Base-by-base conservation (phyloP, 805 yeast genomes). In the Hanseniaspora lindneri region DNA sequence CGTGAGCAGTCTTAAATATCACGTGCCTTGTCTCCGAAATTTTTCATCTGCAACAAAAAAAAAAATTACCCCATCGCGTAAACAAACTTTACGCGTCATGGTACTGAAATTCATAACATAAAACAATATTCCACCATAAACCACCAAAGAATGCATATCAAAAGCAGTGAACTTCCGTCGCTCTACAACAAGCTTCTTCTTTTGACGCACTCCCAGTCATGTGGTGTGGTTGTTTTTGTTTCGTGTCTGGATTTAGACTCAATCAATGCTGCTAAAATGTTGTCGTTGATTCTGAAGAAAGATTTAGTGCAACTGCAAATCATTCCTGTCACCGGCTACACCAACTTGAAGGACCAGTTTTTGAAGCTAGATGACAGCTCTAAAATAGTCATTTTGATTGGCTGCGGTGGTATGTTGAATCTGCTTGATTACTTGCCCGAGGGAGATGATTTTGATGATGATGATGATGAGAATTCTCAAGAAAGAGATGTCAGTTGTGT, bases 391-490 rank as follows among this genome's bases (percentile, higher is more conserved):
- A 63, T 92, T 4, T 68, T 88, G 35, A 66, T 92, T 0, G 98
- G 98, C 0, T 92, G 96, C 66, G 98, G 98, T 13, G 94, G 94
- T 3, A 77, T 83, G 75, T 75, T 88, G 10, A 96, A 92, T 62
- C 58, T 92, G 27, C 37, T 46, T 17, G 94, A 83, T 59, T 67
- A 76, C 21, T 82, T 82, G 58, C 68, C 83, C 35, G 84, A 79
- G 16, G n/a, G n/a, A n/a, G 72, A 82, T 11, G 77, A 79, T 49
- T 69, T 75, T 3, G 69, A 74, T 40, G 75, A 75, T 5, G 75
- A 71, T 48, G 54, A 78, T 11, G 64, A 66, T 2, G 67, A 62
- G 7, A 58, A 48, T 30, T n/a, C n/a, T n/a, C 61, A 58, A 24
- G 60, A 53, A 21, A 40, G 56, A n/a, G 59, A 56, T 30, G 64